These are phyloP conservation scores for Acanthamoeba triangularis DNA, from an alignment of 208 protist species.

Conservation along the genomic window DNA sequence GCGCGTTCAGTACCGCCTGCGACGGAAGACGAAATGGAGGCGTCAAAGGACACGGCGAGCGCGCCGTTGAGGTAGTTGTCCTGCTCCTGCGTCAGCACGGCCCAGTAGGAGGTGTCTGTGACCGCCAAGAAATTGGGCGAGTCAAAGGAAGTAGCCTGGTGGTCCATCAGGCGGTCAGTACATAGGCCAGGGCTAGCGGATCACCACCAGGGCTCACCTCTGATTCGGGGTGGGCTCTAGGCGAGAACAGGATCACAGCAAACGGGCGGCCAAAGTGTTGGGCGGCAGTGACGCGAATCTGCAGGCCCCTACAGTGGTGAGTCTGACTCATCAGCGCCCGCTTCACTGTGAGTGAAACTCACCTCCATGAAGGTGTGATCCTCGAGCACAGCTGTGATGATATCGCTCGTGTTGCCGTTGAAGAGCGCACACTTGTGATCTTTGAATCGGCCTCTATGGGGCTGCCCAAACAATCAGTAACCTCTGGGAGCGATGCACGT, in stretches of 20 bases:
- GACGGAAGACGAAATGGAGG: background rate
- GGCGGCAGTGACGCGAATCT: too few relatives aligned
- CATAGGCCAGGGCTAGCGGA: too few relatives aligned
- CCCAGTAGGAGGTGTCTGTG: background rate
- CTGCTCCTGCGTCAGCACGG: background rate
- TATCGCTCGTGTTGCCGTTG: background rate
- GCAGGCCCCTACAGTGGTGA: background rate
- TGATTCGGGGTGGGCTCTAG: background rate
- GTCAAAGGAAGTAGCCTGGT: background rate
- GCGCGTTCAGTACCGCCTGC: background rate
- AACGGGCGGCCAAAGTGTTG: background rate
- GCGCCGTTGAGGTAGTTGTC: background rate
- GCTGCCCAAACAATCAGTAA: background rate
- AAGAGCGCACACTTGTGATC: background rate
- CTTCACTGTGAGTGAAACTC: background rate
- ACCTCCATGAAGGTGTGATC: constrained; percentile 36
- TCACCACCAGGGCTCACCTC: background rate
- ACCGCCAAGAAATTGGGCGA: background rate
- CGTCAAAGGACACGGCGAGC: background rate
- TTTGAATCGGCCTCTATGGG: background rate
- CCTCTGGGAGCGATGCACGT: too few relatives aligned
- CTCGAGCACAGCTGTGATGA: background rate
- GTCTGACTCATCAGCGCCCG: background rate
- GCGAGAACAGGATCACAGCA: constrained; percentile 4
- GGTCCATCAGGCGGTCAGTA: too few relatives aligned